These are phyloP conservation scores for Nicotiana sylvestris DNA, from an alignment of 257 asterid genomes.

Conservation along the genomic window DNA sequence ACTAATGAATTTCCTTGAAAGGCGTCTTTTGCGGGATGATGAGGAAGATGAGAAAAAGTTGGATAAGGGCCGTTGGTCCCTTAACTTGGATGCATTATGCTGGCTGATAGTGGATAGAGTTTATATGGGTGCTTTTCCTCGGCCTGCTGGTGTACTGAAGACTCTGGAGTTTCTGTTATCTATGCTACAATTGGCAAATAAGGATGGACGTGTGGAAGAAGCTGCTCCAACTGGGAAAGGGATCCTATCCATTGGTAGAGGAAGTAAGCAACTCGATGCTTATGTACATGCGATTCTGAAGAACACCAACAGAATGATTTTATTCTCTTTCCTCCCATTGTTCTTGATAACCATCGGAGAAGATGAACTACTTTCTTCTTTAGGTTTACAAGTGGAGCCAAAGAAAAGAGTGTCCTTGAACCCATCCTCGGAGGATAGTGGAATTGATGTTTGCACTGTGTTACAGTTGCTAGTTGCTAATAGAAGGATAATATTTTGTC, in stretches of 20 bases:
- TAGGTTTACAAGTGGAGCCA: slow-evolving; percentile 70
- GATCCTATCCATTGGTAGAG: slow-evolving; percentile 91
- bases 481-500: slow-evolving; percentile 81
- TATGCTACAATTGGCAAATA: slow-evolving; percentile 95
- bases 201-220: slow-evolving; percentile 95
- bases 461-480: slow-evolving; percentile 88
- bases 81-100: slow-evolving; percentile 80
- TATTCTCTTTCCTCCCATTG: slow-evolving; percentile 93
- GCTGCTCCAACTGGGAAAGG: slow-evolving; percentile 78
- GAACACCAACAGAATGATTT: slow-evolving; percentile 73
- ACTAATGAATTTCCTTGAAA: slow-evolving; percentile 91
- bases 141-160: slow-evolving; percentile 74
- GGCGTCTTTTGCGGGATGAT: slow-evolving; percentile 91
- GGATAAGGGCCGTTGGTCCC: slow-evolving; percentile 83
- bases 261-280: slow-evolving; percentile 82
- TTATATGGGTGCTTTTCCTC: slow-evolving; percentile 96
- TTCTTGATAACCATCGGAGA: slow-evolving; percentile 83
- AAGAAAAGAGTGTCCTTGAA: slow-evolving; percentile 44
- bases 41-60: slow-evolving; percentile 89
- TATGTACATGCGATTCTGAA: slow-evolving; percentile 72
- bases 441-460: slow-evolving; percentile 62
- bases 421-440: slow-evolving; percentile 57
- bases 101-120: slow-evolving; percentile 94
- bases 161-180: slow-evolving; percentile 92
- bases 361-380: slow-evolving; percentile 70